Evolutionary conservation across 1,284 basidiomycete genomes (phyloP), one percentile per base, ranked within the genome.

Genomic region (Trametes hirsuta): DNA sequence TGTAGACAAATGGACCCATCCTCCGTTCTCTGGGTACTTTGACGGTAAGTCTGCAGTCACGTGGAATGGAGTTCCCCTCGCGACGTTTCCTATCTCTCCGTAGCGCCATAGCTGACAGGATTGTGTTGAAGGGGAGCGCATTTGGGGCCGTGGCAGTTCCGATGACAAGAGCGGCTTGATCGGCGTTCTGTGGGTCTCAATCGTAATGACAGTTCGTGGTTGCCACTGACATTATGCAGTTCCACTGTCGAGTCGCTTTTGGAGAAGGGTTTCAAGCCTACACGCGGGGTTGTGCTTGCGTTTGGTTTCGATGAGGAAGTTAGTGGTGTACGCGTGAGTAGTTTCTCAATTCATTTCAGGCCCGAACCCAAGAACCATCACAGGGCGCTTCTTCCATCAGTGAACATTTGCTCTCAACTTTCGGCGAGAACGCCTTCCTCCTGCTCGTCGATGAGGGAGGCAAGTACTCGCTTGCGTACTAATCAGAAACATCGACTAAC

Each of bases 221-320:
- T 39, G 14, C 9, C 24, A 36, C 21, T 46, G 14, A 36, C 21
- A 18, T 35, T n/a, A 25, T 12, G 36, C 61, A 85, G 84, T 65
- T 79, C 77, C 3, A 77, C 82, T 0, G 65, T 88, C 15, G 85
- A 88, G 68, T 76, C 79, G 0, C 72, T 88, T 3, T 70, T 88
- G n/a, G 76, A 80, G 54, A 72, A 71, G 25, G 81, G 77, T 37
- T 88, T 85, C 66, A 65, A 76, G 39, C 86, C 85, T 0, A 73
- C 76, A 14, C 79, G 86, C 4, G 77, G 79, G 0, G 74, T 91
- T 42, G 76, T 91, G 22, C 75, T 90, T 24, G 81, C 84, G 1
- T 86, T 84, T 52, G 90, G 90, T n/a, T 85, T 84, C 58, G 89
- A 92, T 67, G 90, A 91, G 67, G 90, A 92, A 73, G 71, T 77